Base-by-base conservation (phyloP, 352 stramenopile genomes). In the Saprolegnia diclina region DNA sequence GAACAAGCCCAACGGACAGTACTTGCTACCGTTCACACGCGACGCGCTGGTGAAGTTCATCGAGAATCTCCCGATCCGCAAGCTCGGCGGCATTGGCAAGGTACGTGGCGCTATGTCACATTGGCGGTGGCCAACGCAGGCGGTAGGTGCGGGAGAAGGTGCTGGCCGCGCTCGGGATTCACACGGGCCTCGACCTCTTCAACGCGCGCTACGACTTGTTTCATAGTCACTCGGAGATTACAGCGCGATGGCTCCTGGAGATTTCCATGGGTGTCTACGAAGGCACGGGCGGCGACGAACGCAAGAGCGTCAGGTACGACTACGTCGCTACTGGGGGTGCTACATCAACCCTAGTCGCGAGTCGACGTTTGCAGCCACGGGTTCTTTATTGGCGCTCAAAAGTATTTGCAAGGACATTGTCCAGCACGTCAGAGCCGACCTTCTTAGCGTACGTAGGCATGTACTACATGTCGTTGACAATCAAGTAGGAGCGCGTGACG, bases 1-100 rank as follows among this genome's bases (percentile, higher is more conserved):
- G 35, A 98, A 98, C 78, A 99, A 99, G 71, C 96, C 96, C 11
- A 96, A 99, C 66, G 95, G 96, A 5, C 96, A 99, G 73, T 93
- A 87, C 67, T 76, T 97, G 29, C 76, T 99, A 37, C 84, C 81
- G 10, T 87, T 92, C 59, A 83, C 82, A 22, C 80, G 89, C 21
- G 65, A 87, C 4, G 40, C 71, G 44, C 80, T 98, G 4, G 63
- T 97, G 18, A 63, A 73, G n/a, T 99, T 99, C 72, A 71, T 98
- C n/a, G 74, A 84, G 38, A 75, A 79, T 6, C 66, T 98, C 44
- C 77, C 90, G 0, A 87, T 96, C 24, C 83, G 96, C 55, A 98
- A 98, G 77, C 88, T 99, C 29, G 82, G 84, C 53, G 96, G 96
- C 6, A 96, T 99, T 74, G 96, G 96, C 29, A 94, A 98, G 74